A percentile compares a stretch with the other conserved stretches of the same genome.
These are phyloP conservation scores for Alternaria viburni DNA, from an alignment of 2,329 filamentous ascomycete species.

Conservation along the genomic window DNA sequence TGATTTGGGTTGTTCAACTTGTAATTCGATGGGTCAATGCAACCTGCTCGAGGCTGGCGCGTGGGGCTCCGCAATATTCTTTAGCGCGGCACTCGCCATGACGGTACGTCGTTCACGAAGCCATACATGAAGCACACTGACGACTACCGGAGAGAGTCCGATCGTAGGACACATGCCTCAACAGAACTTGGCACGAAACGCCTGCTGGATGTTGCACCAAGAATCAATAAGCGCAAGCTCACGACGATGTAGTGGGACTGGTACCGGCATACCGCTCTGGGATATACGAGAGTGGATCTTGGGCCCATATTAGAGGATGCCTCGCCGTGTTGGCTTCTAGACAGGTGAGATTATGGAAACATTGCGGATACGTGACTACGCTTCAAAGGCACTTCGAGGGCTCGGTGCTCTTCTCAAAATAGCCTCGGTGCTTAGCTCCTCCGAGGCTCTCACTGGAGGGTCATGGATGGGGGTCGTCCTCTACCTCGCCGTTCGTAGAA, in stretches of 20 bases:
- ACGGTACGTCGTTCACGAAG: slow-evolving; percentile 2
- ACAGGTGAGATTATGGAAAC: neutral
- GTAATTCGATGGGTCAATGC: no score
- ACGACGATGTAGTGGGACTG: neutral
- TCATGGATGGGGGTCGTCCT: neutral
- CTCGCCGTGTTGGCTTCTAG: neutral
- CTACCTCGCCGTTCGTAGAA: neutral
- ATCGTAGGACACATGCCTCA: neutral
- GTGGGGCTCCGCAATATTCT: slow-evolving; percentile 1
- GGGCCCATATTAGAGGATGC: slow-evolving; percentile 7
- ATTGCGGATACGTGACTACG: neutral
- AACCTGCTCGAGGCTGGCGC: neutral
- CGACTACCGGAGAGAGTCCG: neutral
- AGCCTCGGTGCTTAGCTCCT: neutral
- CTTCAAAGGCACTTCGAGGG: neutral
- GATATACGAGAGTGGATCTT: slow-evolving; percentile 4
- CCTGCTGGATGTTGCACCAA: neutral
- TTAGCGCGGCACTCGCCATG: slow-evolving; percentile 1
- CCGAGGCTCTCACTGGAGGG: neutral
- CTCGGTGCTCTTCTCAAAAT: neutral
- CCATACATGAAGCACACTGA: neutral
- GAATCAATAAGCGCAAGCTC: neutral
- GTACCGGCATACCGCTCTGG: slow-evolving; percentile 10
- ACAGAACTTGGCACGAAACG: neutral
- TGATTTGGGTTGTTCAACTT: no score